Conservation (phyloP, 2,329 filamentous ascomycete genomes). For the Byssoonygena ceratinophila region DNA sequence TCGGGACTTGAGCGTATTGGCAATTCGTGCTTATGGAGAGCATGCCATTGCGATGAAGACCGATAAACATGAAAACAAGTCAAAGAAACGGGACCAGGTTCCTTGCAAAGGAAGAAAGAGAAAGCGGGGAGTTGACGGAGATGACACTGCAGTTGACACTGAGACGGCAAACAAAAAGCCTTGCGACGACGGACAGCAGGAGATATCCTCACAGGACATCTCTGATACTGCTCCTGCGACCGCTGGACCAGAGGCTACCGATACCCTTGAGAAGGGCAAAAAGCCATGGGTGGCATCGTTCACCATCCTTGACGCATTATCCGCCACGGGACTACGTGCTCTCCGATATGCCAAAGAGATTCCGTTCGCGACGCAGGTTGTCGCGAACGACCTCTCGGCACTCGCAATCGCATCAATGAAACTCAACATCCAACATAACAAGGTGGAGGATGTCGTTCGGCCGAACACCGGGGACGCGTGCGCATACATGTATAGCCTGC, state of each 20-base stretch:
- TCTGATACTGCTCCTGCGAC: slow-evolving; percentile 2
- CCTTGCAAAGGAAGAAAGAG: slow-evolving; percentile 29
- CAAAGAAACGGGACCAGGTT: slow-evolving; percentile 27
- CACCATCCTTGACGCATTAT: slow-evolving; percentile 87
- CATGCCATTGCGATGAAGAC: slow-evolving; percentile 48
- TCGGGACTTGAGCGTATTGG: slow-evolving; percentile 82
- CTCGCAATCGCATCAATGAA: slow-evolving; percentile 71
- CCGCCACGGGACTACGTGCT: slow-evolving; percentile 82
- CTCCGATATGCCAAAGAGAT: slow-evolving; percentile 86
- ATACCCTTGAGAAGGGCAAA: slow-evolving; percentile 19
- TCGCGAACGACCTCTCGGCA: slow-evolving; percentile 77
- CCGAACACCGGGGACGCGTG: slow-evolving; percentile 74
- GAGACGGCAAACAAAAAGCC: slow-evolving; percentile 11
- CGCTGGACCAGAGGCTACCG: slow-evolving; percentile 5
- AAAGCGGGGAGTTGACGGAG: slow-evolving; percentile 5
- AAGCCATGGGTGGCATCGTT: slow-evolving; percentile 44
- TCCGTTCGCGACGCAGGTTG: slow-evolving; percentile 68
- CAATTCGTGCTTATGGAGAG: slow-evolving; percentile 79
- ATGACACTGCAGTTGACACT: neutral
- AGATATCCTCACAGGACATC: slow-evolving; percentile 4
- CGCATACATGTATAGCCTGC: slow-evolving; percentile 74
- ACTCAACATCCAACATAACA: slow-evolving; percentile 76
- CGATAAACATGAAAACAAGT: slow-evolving; percentile 37
- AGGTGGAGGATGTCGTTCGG: slow-evolving; percentile 57
- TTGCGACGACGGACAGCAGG: slow-evolving; percentile 3